A percentile compares a stretch with the other conserved stretches of the same genome.
Conservation (phyloP, 352 stramenopile species). For the Pythium periplocum region DNA sequence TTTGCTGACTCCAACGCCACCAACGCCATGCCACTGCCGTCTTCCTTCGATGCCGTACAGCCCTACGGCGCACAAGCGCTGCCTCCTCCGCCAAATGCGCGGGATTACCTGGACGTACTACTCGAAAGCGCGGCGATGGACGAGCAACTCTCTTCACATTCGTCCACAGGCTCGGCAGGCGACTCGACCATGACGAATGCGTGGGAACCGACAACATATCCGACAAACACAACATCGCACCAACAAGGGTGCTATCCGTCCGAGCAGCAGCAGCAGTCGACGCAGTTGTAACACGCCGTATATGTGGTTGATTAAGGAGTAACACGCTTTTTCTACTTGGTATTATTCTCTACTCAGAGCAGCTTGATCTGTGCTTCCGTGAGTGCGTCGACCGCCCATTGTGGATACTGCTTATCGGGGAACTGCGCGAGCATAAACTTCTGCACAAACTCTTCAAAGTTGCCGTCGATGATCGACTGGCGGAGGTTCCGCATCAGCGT, state of each 20-base stretch:
- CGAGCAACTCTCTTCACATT: constrained; percentile 33
- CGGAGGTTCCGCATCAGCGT: constrained; percentile 66
- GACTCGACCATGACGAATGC: too few species aligned
- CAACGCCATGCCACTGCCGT: not conserved
- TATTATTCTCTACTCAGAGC: constrained; percentile 2
- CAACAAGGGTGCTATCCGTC: too few species aligned
- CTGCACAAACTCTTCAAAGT: constrained; percentile 68
- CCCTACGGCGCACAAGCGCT: not conserved
- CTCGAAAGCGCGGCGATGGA: constrained; percentile 51
- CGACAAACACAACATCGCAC: too few species aligned
- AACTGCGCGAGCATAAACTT: constrained; percentile 80
- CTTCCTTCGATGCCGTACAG: not conserved
- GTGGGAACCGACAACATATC: too few species aligned
- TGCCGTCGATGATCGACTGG: constrained; percentile 67
- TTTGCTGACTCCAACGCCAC: not conserved
- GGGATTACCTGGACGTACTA: constrained; percentile 58
- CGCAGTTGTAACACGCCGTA: too few species aligned
- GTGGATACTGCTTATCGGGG: constrained; percentile 37
- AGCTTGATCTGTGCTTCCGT: constrained; percentile 48
- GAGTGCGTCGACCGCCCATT: constrained; percentile 71
- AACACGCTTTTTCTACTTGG: too few species aligned
- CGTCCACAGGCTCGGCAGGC: not conserved
- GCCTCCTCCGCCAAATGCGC: not conserved
- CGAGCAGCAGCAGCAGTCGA: too few species aligned
- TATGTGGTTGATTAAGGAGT: too few species aligned